Evolutionary conservation across 192 early-diverging fungal species (phyloP).

Genomic region (Paraglomus occultum): DNA sequence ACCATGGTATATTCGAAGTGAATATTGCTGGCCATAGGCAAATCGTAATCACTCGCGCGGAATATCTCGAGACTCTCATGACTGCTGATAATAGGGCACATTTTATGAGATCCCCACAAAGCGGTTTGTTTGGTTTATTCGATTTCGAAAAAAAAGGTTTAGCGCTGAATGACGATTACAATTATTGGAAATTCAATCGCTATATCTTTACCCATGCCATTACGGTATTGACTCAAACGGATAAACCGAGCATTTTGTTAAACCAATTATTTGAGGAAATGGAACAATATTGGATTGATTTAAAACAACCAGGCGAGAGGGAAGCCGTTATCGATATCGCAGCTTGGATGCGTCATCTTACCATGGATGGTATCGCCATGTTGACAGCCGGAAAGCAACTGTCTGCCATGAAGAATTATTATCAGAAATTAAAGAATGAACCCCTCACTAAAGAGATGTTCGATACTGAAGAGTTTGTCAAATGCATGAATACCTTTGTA

Average conservation of each 20-base stretch:
- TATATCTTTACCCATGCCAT: constrained; percentile 2
- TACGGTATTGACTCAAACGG: not conserved
- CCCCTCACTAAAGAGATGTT: constrained; percentile 9
- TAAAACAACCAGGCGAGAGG: not conserved
- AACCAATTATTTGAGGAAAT: constrained; percentile 24
- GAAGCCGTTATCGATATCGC: not conserved
- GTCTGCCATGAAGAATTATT: constrained; percentile 1
- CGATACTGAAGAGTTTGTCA: constrained; percentile 17
- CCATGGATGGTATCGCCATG: constrained; percentile 4
- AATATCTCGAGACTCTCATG: constrained; percentile 5
- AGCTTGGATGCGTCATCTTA: constrained; percentile 24
- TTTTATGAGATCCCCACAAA: constrained; percentile 5
- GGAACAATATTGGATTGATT: constrained; percentile 19
- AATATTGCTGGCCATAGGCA: constrained; percentile 4
- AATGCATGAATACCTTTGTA: constrained; percentile 14
- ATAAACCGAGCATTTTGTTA: not conserved
- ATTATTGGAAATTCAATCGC: constrained; percentile 22
- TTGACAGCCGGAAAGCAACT: constrained; percentile 3
- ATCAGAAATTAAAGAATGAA: constrained; percentile 13
- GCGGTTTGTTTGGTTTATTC: constrained; percentile 5
- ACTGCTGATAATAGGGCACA: not conserved
- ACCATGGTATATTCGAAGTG: constrained; percentile 11
- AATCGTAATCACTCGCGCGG: constrained; percentile 18
- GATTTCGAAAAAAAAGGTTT: constrained; percentile 21
- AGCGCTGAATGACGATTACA: constrained; percentile 12